Percentiles rank a stretch among this genome's conserved stretches.
Evolutionary conservation across 2,329 filamentous ascomycete species (phyloP).

Genomic region (Clonostachys rhizophaga): DNA sequence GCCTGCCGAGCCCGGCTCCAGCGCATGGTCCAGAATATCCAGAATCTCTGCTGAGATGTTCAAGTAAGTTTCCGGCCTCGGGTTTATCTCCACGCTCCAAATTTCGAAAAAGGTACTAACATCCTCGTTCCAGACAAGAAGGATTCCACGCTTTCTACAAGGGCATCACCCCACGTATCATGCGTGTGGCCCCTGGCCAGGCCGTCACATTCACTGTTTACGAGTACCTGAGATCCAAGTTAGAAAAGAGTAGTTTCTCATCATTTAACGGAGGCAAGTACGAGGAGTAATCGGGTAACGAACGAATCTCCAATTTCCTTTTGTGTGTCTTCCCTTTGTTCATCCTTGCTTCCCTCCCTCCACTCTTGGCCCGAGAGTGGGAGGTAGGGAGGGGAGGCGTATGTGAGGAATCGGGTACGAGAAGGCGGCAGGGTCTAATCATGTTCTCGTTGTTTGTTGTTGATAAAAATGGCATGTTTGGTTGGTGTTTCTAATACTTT

Average conservation of each 20-base stretch:
- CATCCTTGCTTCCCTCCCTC: background rate
- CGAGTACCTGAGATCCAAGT: constrained; percentile 68
- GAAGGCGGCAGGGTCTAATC: background rate
- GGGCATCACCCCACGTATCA: constrained; percentile 95
- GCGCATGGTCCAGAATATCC: constrained; percentile 73
- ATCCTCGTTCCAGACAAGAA: constrained; percentile 62
- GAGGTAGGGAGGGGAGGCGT: background rate
- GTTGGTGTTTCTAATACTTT: background rate
- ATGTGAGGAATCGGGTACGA: background rate
- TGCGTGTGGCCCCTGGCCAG: constrained; percentile 95
- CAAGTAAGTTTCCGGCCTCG: constrained; percentile 43
- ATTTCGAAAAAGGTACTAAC: background rate
- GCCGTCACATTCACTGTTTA: constrained; percentile 75
- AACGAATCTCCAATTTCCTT: background rate
- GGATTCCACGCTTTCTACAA: constrained; percentile 96
- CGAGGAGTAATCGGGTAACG: constrained; percentile 49
- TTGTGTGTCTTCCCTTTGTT: background rate
- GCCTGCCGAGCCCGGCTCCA: constrained; percentile 75
- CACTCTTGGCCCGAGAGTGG: background rate
- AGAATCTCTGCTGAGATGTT: constrained; percentile 81
- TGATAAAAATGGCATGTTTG: no score
- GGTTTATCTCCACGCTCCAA: background rate
- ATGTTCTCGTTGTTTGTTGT: background rate
- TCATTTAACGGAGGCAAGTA: constrained; percentile 58
- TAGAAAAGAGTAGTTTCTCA: constrained; percentile 63